A percentile compares a stretch with the other conserved stretches of the same genome.
Evolutionary conservation across 306 rosid species (phyloP).

Genomic region (Prunus mume): DNA sequence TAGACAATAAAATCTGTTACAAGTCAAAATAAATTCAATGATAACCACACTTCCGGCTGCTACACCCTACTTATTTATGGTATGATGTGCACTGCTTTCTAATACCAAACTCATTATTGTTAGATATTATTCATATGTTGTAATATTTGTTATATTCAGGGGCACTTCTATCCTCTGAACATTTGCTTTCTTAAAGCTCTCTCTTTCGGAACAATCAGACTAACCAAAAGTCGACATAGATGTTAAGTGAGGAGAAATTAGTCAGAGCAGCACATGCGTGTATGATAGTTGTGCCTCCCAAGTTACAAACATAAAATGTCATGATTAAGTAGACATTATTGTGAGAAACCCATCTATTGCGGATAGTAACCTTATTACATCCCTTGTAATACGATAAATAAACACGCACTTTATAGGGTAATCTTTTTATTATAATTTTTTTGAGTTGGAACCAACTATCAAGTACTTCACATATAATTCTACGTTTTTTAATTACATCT

Average conservation of each 20-base stretch:
- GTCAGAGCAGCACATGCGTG: too few relatives aligned
- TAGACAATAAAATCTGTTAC: background rate
- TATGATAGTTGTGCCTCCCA: too few relatives aligned
- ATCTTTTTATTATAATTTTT: too few relatives aligned
- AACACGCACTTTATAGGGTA: too few relatives aligned
- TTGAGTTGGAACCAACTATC: too few relatives aligned
- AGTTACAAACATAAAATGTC: too few relatives aligned
- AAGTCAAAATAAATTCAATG: background rate
- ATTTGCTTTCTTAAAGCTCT: background rate
- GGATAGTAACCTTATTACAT: too few relatives aligned
- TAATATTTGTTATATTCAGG: background rate
- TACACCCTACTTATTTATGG: background rate
- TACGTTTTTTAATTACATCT: too few relatives aligned
- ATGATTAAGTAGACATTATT: too few relatives aligned
- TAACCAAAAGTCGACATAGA: background rate
- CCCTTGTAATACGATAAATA: too few relatives aligned
- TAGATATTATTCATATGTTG: background rate
- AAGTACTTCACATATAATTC: too few relatives aligned
- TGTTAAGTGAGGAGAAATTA: background rate
- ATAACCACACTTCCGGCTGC: constrained; percentile 22
- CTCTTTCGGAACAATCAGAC: background rate
- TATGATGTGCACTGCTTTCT: background rate
- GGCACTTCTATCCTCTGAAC: background rate
- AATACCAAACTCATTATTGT: background rate
- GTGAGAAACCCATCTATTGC: too few relatives aligned